Base-by-base conservation (phyloP, 495 filamentous ascomycete species). In the Podospora pseudocomata region DNA sequence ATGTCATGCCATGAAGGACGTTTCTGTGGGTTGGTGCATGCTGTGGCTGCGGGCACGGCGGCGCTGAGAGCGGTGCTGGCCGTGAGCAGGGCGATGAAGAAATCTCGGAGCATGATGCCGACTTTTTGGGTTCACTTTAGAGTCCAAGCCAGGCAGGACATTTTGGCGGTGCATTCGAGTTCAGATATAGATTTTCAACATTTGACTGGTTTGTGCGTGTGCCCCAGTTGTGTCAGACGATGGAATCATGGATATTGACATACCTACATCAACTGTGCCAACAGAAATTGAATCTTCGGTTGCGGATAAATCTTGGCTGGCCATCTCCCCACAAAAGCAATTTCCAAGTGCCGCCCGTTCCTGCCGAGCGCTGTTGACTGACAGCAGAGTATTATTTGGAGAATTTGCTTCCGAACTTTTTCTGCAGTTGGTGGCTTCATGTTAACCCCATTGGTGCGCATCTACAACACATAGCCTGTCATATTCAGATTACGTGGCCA, bases 11-110 rank as follows among this genome's bases (percentile, higher is more conserved):
- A 64, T 5, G 62, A 64, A 5, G 30, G 28, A 7, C 62, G 30
- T 64, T 64, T 64, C 32, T 64, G 62, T 9, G 62, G 62, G n/a
- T 27, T 64, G 62, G 32, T 64, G 23, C 62, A 64, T 64, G 28
- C 23, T 11, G 62, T 18, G 62, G n/a, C 18, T 49, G 62, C 23
- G 30, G 62, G 28, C 11, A 44, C n/a, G 62, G 62, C 30, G 28
- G 32, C 62, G 9, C 62, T 28, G 18, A 64, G 30, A 18, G 62
- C 34, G 39, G 23, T 19, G 34, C 19, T 26, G 6, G 30, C 34
- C 39, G 32, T 32, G 30, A 64, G 32, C 11, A 64, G 19, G 32
- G 23, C 62, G 62, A 64, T 18, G 62, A 23, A 26, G 62, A 64
- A 3, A 64, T 34, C 39, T 9, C 19, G 32, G n/a, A 64, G 34